Base-by-base conservation (phyloP, 495 filamentous ascomycete genomes). In the Xylaria nigripes region DNA sequence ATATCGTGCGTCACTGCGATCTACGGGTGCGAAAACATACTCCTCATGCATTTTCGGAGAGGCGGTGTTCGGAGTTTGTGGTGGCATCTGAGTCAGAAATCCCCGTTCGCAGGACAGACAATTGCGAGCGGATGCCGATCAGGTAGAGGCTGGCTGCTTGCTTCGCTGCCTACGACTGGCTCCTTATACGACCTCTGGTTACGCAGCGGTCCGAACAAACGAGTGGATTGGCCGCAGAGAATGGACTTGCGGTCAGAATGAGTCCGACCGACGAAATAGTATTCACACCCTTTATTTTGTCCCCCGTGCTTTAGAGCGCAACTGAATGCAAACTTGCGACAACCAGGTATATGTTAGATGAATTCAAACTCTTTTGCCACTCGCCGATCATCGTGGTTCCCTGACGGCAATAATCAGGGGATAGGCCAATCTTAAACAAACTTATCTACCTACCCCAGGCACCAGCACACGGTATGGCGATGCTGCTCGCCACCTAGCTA, bases 71-170 rank as follows among this genome's bases (percentile, higher is more conserved):
- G 55, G 43, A 16, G 54, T 61, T 29, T 53, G 61, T 56, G 64
- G n/a, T 62, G 54, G 51, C 59, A 60, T 67, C 64, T 67, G 61
- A 67, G 54, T 67, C 64, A 62, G 57, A 54, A 61, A 56, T 48
- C 45, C 13, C 36, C 36, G 36, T 40, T 16, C 38, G 54, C 61
- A 59, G 44, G 55, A 54, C 38, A 51, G 38, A 27, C 34, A 36
- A 57, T 52, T 48, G 51, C 51, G 51, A 54, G 44, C 63, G 61
- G 63, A 66, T 58, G 46, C 63, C 63, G 63, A 61, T 40, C 19
- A 27, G 34, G 53, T 21, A 55, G 29, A 19, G 44, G 43, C n/a
- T 44, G 24, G 23, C 27, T 29, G 27, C 19, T 34, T 29, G n/a
- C n/a, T n/a, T 48, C 30, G 50, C 53, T 57, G 48, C 56, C 23